A percentile compares a stretch with the other conserved stretches of the same genome.
phyloP scores from a whole-genome alignment of 257 asterid species.

The Capsicum rhomboideum region DNA sequence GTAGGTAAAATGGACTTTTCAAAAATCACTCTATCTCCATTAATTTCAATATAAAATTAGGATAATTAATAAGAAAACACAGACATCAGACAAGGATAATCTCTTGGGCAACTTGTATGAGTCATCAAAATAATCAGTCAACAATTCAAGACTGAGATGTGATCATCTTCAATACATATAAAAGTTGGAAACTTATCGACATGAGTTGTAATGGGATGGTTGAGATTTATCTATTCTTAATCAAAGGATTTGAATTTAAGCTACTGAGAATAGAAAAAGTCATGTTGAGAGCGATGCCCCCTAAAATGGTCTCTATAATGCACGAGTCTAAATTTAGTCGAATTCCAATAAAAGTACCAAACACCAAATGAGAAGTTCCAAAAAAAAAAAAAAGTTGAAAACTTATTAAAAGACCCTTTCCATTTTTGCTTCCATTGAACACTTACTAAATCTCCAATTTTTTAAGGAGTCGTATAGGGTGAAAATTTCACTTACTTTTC shows the following conservation, averaged over 20 bases:
- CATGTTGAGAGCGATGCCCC: too few species aligned
- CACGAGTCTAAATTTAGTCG: too few species aligned
- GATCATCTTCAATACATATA: neutral
- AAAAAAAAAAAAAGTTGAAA: too few species aligned
- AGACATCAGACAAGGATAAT: neutral
- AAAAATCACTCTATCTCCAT: neutral
- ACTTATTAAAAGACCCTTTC: too few species aligned
- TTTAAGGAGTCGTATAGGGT: neutral
- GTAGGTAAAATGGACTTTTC: neutral
- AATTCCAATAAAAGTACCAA: too few species aligned
- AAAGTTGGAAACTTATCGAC: neutral
- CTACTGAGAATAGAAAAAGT: too few species aligned
- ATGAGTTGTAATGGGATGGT: too few species aligned
- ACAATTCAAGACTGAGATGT: neutral
- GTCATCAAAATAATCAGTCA: neutral
- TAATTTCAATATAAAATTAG: neutral
- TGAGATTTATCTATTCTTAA: too few species aligned
- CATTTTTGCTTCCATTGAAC: neutral
- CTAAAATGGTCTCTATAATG: too few species aligned
- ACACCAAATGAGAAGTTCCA: too few species aligned
- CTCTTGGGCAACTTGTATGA: neutral
- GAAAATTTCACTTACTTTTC: neutral
- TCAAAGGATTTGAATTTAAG: too few species aligned
- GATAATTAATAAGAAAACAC: neutral
- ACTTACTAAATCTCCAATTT: neutral